Base-by-base conservation (phyloP, 495 filamentous ascomycete genomes). In the Aspergillus bertholletiae region DNA sequence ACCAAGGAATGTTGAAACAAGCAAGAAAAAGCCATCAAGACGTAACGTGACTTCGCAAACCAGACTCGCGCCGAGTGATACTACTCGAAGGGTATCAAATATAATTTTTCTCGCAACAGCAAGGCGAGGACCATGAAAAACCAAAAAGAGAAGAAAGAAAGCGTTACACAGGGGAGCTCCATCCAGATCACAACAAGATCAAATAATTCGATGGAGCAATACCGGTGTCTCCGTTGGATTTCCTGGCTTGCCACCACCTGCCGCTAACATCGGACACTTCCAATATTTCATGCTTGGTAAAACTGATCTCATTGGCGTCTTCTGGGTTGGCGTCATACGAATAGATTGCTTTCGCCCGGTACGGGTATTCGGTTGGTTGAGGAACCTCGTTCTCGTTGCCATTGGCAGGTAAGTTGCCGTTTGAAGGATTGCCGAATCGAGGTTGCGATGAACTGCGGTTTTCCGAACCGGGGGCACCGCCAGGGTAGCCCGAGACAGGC, bases 121-220 rank as follows among this genome's bases (percentile, higher is more conserved):
- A 62, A 32, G 45, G 60, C 60, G 49, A 64, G 58, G 59, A 62
- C 51, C 48, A 58, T 57, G 56, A 60, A 53, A 64, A 54, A 61
- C 50, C 49, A 69, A 30, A 53, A 62, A 66, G 60, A 54, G 53
- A 54, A 46, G 54, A 54, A 50, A 53, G 35, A 53, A 65, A 41
- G 53, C 46, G 61, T 51, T n/a, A 54, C 47, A 58, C 61, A 56
- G 64, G 53, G 66, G 11, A 28, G 32, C 46, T 49, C 37, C 46
- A 49, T 35, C 23, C 21, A 49, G 47, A 74, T 84, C 81, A 98
- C 84, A 98, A 83, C 64, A 98, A 77, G 70, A 97, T 97, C 67
- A 98, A 80, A 68, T 98, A 98, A 75, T 98, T 98, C 58, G 90
- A 96, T 18, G 94, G 94, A 49, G 94, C 94, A 70, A 97, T 96